Evolutionary conservation across 2,329 filamentous ascomycete genomes (phyloP), one percentile per base, ranked within the genome.

Genomic region (Pseudopithomyces maydicus): DNA sequence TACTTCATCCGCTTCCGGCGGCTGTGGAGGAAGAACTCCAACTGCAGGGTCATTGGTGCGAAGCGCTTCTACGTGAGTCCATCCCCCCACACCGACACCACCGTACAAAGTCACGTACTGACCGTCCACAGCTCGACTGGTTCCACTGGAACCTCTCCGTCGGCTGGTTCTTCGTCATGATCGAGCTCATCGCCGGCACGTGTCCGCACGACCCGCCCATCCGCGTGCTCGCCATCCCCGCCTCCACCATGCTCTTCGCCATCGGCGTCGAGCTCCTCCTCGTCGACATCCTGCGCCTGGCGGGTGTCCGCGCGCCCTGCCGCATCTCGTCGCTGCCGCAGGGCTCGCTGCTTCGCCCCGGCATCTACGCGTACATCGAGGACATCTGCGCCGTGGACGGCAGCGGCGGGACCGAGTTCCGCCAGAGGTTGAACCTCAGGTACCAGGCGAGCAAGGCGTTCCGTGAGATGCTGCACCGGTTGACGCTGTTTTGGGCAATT

Each of bases 71-170:
- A 79, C 55, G 74, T 75, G 56, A 54, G 72, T 62, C 14, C n/a
- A 35, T 23, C 15, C 44, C 42, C n/a, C n/a, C n/a, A n/a, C n/a
- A n/a, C n/a, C n/a, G n/a, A 8, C 22, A 14, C 32, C 6, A 19
- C 2, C 7, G 33, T n/a, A 17, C 23, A 10, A 3, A 12, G 10
- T 17, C 2, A 1, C 1, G n/a, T 20, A 20, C 64, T 67, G 52
- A 67, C 48, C 14, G 3, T 6, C 32, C 56, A 61, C 74, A 82
- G 68, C 74, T 85, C 15, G 83, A 85, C 56, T 84, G 79, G 76
- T 85, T 85, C 67, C 83, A 85, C 55, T 85, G 82, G 83, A 84
- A 84, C 61, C 79, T 84, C 44, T 80, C 79, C 2, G 64, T 84
- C 2, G 82, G 79, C 12, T 84, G 83, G 82, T 76, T 84, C 46